Base-by-base conservation (phyloP, 2,329 filamentous ascomycete species). In the Colletotrichum filicis region DNA sequence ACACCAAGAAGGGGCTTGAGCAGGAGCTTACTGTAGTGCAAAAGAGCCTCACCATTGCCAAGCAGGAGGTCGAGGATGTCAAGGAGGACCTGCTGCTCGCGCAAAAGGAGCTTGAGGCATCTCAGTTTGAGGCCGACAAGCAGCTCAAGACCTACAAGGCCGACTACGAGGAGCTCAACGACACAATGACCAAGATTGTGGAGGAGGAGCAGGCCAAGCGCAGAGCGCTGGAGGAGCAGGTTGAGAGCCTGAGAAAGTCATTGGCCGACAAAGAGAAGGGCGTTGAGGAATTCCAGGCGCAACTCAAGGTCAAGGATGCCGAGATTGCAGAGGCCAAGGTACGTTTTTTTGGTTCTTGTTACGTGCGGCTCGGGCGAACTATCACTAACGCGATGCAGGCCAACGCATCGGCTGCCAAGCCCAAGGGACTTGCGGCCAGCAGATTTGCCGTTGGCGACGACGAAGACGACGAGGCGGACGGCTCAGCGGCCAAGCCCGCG, bases 131-230 rank as follows among this genome's bases (percentile, higher is more conserved):
- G 76, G 84, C 86, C 3, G 86, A 87, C 12, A 85, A 85, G 12
- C 86, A 85, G 79, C 77, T 83, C 65, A 90, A 90, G 86, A 89
- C 85, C n/a, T 84, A 87, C 59, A 84, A 86, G 79, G 84, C 86
- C n/a, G 89, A 91, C 79, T 91, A 90, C 80, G 86, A 88, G 78
- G 89, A 91, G 75, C 88, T 92, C 83, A 88, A 90, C 78, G 89
- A 92, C 64, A 90, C 87, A 73, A 86, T 92, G 84, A 91, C 88
- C 5, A 82, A 88, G 76, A 82, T 92, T 66, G 85, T 91, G 2
- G 90, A 92, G 78, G 90, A 92, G 77, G 87, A 88, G 64, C 85
- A 88, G 76, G 85, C 79, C 77, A 89, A 87, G 82, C 84, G 86
- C 63, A 88, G 87, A 85, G 84, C 84, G 22, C 82, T 86, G 58